Percentiles rank a stretch among this genome's conserved stretches.
These are phyloP conservation scores for Coprinopsis strossmayeri DNA, from an alignment of 768 basidiomycete species.

Conservation along the genomic window DNA sequence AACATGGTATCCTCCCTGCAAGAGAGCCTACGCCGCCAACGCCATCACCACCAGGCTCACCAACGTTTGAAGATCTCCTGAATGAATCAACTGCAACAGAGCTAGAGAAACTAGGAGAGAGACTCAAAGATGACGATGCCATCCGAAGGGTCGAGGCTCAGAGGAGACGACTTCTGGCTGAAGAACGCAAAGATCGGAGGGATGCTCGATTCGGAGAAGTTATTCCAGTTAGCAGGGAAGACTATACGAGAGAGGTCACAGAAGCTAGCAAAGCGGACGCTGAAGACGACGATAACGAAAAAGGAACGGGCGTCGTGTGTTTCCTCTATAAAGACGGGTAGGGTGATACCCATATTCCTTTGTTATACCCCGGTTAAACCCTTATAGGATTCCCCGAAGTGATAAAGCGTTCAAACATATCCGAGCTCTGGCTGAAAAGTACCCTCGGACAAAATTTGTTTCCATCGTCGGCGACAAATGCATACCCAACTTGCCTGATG, in stretches of 20 bases:
- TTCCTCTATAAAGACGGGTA: slow-evolving; percentile 95
- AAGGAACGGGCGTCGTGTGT: slow-evolving; percentile 89
- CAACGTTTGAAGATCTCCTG: slow-evolving; percentile 61
- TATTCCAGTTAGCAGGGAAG: slow-evolving; percentile 85
- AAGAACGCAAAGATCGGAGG: slow-evolving; percentile 51
- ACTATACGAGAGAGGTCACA: slow-evolving; percentile 93
- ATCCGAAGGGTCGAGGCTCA: slow-evolving; percentile 37
- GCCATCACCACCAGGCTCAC: slow-evolving; percentile 78
- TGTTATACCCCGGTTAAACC: neutral
- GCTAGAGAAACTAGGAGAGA: slow-evolving; percentile 64
- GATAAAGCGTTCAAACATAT: slow-evolving; percentile 71
- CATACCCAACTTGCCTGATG: slow-evolving; percentile 93
- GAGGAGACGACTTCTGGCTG: slow-evolving; percentile 58
- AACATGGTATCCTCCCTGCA: slow-evolving; percentile 86
- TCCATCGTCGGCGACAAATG: slow-evolving; percentile 93
- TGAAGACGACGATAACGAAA: slow-evolving; percentile 55
- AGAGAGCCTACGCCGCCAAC: slow-evolving; percentile 55
- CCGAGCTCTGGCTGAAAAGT: slow-evolving; percentile 63
- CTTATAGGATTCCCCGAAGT: slow-evolving; percentile 66
- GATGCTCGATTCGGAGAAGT: slow-evolving; percentile 75
- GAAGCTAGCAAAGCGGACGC: slow-evolving; percentile 77
- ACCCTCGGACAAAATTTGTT: slow-evolving; percentile 92
- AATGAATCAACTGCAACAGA: slow-evolving; percentile 57
- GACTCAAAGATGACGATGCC: slow-evolving; percentile 57
- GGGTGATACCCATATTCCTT: slow-evolving; percentile 18